These are phyloP conservation scores for Ophiocordyceps sinensis DNA, from an alignment of 2,329 filamentous ascomycete genomes.

Conservation along the genomic window DNA sequence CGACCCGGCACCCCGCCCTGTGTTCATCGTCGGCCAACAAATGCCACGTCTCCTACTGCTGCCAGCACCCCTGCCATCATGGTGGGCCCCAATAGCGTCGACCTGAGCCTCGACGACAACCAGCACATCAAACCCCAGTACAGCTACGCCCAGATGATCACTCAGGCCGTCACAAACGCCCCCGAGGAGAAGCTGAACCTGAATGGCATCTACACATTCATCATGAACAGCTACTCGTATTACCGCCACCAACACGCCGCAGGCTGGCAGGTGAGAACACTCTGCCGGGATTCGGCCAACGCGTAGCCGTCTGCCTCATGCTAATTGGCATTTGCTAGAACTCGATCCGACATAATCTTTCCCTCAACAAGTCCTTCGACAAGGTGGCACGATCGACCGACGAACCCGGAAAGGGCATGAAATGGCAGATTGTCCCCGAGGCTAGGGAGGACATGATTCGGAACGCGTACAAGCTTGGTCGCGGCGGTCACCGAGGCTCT, in stretches of 20 bases:
- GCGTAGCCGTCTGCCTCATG: not conserved
- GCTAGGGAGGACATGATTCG: constrained; percentile 77
- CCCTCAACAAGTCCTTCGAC: constrained; percentile 84
- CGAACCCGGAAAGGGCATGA: constrained; percentile 97
- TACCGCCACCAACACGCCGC: constrained; percentile 64
- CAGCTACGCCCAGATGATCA: constrained; percentile 94
- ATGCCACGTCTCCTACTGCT: constrained; percentile 16
- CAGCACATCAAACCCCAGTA: constrained; percentile 90
- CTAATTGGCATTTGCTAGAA: constrained; percentile 39
- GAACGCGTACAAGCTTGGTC: constrained; percentile 47
- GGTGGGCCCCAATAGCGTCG: constrained; percentile 40
- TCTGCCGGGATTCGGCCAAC: not conserved
- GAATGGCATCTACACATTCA: constrained; percentile 86
- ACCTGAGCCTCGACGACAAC: constrained; percentile 69
- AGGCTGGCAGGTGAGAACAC: constrained; percentile 69
- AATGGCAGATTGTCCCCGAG: constrained; percentile 86
- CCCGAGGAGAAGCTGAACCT: constrained; percentile 80
- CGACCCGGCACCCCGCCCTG: constrained; percentile 47
- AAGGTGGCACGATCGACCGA: constrained; percentile 88
- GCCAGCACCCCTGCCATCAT: constrained; percentile 21
- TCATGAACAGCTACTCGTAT: constrained; percentile 82
- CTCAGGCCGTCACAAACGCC: constrained; percentile 82
- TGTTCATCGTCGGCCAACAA: constrained; percentile 14
- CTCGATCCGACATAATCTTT: constrained; percentile 92
- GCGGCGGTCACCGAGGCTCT: constrained; percentile 50